phyloP scores from a whole-genome alignment of 2,329 filamentous ascomycete genomes.

The Nemania sp. region DNA sequence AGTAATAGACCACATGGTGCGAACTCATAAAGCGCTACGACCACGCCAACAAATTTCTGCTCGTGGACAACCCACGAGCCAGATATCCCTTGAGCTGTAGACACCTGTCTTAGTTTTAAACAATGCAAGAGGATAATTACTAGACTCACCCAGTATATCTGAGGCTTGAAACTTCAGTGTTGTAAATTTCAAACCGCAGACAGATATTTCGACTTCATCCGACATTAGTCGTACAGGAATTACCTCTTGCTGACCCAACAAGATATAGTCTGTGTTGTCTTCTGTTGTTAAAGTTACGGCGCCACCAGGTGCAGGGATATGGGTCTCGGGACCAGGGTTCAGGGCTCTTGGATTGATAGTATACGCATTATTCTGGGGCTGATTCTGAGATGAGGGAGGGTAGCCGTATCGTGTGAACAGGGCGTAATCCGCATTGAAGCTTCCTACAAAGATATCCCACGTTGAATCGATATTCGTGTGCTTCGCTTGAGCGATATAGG shows the following conservation, averaged over 20 bases:
- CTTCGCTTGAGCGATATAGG: background rate
- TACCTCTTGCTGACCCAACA: background rate
- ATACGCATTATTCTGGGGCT: background rate
- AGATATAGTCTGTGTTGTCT: background rate
- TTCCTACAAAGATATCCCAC: background rate
- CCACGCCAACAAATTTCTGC: background rate
- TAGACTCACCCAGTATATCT: background rate
- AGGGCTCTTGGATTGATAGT: background rate
- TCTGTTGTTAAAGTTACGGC: background rate
- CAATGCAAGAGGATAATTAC: background rate
- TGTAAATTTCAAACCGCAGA: background rate
- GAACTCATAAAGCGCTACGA: background rate
- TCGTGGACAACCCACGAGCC: slow-evolving; percentile 3
- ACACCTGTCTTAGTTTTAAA: background rate
- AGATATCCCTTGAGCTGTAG: background rate
- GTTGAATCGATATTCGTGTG: background rate
- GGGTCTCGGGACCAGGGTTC: too few relatives aligned
- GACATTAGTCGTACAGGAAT: slow-evolving; percentile 1
- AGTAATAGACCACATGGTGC: slow-evolving; percentile 1
- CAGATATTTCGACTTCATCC: slow-evolving; percentile 2
- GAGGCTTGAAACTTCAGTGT: slow-evolving; percentile 2
- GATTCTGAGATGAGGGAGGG: background rate
- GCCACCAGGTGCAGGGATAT: background rate
- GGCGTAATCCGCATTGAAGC: slow-evolving; percentile 7
- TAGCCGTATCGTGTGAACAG: background rate